Evolutionary conservation across 139 green algal genomes (phyloP).

Genomic region (Spirogloea muscicola): DNA sequence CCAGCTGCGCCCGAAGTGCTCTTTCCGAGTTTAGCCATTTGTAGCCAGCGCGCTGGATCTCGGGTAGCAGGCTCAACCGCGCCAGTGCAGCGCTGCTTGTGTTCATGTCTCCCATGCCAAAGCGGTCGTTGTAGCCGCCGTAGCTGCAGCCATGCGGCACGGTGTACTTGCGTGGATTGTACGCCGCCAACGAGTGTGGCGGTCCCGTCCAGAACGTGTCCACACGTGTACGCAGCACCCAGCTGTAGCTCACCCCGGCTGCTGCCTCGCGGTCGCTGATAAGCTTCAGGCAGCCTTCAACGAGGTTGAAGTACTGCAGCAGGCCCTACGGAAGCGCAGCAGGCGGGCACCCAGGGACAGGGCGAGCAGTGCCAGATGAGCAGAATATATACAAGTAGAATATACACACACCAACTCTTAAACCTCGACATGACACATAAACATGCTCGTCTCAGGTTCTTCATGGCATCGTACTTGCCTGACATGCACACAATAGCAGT

Average conservation of each 20-base stretch:
- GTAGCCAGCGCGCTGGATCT: background rate
- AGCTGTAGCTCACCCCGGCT: conserved; percentile 18
- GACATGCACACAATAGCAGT: too few relatives aligned
- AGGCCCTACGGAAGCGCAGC: too few relatives aligned
- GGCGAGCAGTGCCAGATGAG: too few relatives aligned
- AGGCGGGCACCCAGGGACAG: too few relatives aligned
- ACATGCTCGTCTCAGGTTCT: too few relatives aligned
- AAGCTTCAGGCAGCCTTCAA: conserved; percentile 26
- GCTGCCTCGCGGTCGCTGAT: conserved; percentile 19
- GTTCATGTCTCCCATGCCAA: conserved; percentile 13
- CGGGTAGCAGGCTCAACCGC: conserved; percentile 2
- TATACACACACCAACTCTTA: too few relatives aligned
- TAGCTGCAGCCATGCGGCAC: conserved; percentile 32
- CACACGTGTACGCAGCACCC: conserved; percentile 32
- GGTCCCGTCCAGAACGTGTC: conserved; percentile 33
- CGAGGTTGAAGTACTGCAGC: conserved; percentile 40
- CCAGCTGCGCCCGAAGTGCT: conserved; percentile 10
- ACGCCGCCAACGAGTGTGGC: background rate
- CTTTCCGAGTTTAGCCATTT: conserved; percentile 17
- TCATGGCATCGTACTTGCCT: too few relatives aligned
- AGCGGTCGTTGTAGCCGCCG: conserved; percentile 32
- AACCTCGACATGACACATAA: too few relatives aligned
- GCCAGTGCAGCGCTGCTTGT: conserved; percentile 1
- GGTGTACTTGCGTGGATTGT: background rate
- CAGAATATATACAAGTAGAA: too few relatives aligned